These are phyloP conservation scores for Cytidiella melzeri DNA, from an alignment of 768 basidiomycete genomes.

Conservation along the genomic window DNA sequence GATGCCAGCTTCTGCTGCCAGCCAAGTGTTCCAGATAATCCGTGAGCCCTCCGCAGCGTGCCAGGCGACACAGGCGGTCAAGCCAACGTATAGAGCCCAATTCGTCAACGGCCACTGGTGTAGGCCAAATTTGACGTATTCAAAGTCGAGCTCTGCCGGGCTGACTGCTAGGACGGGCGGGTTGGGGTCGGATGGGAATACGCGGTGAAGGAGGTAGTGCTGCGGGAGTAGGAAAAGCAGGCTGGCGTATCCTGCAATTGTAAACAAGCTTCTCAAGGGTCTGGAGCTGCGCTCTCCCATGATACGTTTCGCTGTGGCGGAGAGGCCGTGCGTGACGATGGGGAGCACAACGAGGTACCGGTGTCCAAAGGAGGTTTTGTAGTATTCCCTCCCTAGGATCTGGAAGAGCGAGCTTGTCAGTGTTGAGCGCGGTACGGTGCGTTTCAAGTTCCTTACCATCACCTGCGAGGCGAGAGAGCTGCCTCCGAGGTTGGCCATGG, in stretches of 20 bases:
- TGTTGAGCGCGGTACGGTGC: neutral
- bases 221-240: constrained; percentile 56
- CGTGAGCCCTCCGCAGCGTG: constrained; percentile 60
- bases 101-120: constrained; percentile 55
- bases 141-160: constrained; percentile 75
- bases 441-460: constrained; percentile 63
- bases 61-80: constrained; percentile 48
- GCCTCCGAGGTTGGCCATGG: constrained; percentile 66
- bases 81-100: constrained; percentile 55
- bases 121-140: constrained; percentile 74
- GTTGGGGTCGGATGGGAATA: constrained; percentile 39
- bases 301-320: constrained; percentile 55
- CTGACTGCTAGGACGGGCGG: constrained; percentile 53
- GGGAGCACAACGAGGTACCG: constrained; percentile 62
- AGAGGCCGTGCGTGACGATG: constrained; percentile 54
- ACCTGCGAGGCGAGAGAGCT: constrained; percentile 60
- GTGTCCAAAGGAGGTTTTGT: constrained; percentile 69
- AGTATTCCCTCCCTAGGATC: constrained; percentile 83
- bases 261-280: constrained; percentile 39
- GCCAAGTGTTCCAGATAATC: constrained; percentile 46
- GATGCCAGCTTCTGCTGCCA: constrained; percentile 24
- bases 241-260: constrained; percentile 56
- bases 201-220: constrained; percentile 65
- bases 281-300: constrained; percentile 34
- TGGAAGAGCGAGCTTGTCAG: constrained; percentile 21